Base-by-base conservation (phyloP, 2,329 filamentous ascomycete genomes). In the Plectosphaerella cucumerina region DNA sequence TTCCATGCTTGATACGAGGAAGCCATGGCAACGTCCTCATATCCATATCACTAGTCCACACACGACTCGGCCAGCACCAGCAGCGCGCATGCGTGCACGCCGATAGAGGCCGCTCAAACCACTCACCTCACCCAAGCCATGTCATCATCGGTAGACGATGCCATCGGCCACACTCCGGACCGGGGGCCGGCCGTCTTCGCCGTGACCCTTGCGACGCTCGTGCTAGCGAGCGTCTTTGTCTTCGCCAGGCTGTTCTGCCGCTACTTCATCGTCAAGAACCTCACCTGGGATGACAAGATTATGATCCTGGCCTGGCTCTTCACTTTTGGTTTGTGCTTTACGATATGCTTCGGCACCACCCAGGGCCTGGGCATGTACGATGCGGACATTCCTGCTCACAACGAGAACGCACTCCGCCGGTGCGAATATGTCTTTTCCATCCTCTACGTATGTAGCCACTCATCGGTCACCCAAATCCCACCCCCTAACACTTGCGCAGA, bases 271-370 rank as follows among this genome's bases (percentile, higher is more conserved):
- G 86, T 96, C 50, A 82, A 81, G 58, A 84, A 80, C 50, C 70
- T 90, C 48, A 84, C 79, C 50, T 81, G 81, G 73, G 90, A 96
- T 69, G 92, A 96, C 74, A 87, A 85, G 68, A 81, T 89, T 60
- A 94, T 96, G 67, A 68, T 90, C 11, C 58, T 89, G 39, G 90
- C 91, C 50, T 96, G 90, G 92, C 59, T 83, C 12, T 65, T 91
- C 44, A 81, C 85, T 37, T 81, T 88, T 56, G 87, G 82, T 34
- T 70, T 90, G 37, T 84, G 82, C 18, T 80, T 87, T 54, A 75
- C 83, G 39, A 86, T 90, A 55, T 81, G 81, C 62, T 78, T 81
- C 56, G 86, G 82, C 31, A 79, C 82, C 5, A 72, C 70, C 37
- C 80, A 79, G 53, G 88, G 88, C 3, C 73, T 91, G 8, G 88